Base-by-base conservation (phyloP, 805 yeast species). In the Saccharomycopsis fibuligera region DNA sequence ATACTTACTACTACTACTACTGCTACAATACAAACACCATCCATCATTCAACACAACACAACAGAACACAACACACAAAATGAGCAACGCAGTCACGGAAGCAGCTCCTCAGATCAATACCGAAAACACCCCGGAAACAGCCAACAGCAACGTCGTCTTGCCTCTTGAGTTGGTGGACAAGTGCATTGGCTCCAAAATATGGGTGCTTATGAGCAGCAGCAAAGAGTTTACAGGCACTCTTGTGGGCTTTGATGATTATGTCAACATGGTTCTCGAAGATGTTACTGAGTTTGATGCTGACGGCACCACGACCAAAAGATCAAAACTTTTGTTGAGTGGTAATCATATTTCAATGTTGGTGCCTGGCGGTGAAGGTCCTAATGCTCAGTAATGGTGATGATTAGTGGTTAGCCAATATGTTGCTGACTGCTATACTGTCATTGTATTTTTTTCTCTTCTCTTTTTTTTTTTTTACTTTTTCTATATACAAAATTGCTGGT, bases 201-300 rank as follows among this genome's bases (percentile, higher is more conserved):
- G 85, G 75, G 86, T 89, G 23, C 72, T 87, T 45, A 73, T 74
- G 62, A 66, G 69, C 45, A 72, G 75, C 19, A 70, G 74, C 50
- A 79, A 79, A 62, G 97, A 90, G 62, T 93, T 88, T 62, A 74
- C 76, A n/a, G 99, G 99, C 1, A 86, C 81, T 3, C 70, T 93
- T 45, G 77, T 84, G 25, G 98, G 98, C 1, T 91, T 91, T 64
- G 99, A 93, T 63, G 98, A 93, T 65, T 91, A 83, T 59, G 97
- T 93, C 52, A 93, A 87, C 62, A 80, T 90, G 65, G 95, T 93
- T 9, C 72, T 93, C 45, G 86, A 85, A 57, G 82, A 90, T 58
- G 97, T 84, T 33, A 74, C 74, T 6, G 96, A 86, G 58, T 69
- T 43, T 37, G 76, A 72, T 45, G 68, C 64, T 37, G 72, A 71